These are phyloP conservation scores for Colletotrichum sp. DNA, from an alignment of 2,329 filamentous ascomycete species.

Conservation along the genomic window DNA sequence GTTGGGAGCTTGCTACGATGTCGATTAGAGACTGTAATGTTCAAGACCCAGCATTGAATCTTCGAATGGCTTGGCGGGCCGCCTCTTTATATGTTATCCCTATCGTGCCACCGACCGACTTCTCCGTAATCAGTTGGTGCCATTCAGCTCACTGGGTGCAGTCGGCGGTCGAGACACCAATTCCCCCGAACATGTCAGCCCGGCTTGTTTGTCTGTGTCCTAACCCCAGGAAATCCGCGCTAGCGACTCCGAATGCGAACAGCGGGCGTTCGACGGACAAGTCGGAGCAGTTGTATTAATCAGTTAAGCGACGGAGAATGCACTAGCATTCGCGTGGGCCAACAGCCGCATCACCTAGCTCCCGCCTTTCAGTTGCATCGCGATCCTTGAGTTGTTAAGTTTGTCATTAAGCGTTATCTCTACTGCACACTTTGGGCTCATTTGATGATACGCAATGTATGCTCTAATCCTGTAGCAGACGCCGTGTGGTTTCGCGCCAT, in stretches of 20 bases:
- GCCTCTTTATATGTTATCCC: not conserved
- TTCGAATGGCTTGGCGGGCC: not conserved
- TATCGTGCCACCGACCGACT: not conserved
- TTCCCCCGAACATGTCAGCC: constrained; percentile 6
- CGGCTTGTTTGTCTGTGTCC: not conserved
- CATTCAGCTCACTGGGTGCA: not conserved
- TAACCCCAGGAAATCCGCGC: not conserved
- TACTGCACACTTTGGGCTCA: not conserved
- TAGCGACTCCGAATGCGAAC: constrained; percentile 5
- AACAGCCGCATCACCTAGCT: not conserved
- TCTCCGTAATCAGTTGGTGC: not conserved
- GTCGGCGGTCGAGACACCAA: not conserved
- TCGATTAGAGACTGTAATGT: not conserved
- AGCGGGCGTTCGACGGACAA: not conserved
- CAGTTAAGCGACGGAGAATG: not conserved
- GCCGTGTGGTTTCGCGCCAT: not conserved
- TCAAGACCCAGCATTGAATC: not conserved
- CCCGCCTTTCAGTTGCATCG: not conserved
- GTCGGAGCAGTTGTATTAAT: not conserved
- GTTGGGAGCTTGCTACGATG: not conserved
- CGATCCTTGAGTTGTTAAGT: not conserved
- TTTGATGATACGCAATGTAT: not conserved
- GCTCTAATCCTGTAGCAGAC: not conserved
- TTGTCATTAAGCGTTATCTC: not conserved
- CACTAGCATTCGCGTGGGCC: not conserved